These are phyloP conservation scores for Funneliformis mosseae DNA, from an alignment of 192 early-diverging fungal genomes.

Conservation along the genomic window DNA sequence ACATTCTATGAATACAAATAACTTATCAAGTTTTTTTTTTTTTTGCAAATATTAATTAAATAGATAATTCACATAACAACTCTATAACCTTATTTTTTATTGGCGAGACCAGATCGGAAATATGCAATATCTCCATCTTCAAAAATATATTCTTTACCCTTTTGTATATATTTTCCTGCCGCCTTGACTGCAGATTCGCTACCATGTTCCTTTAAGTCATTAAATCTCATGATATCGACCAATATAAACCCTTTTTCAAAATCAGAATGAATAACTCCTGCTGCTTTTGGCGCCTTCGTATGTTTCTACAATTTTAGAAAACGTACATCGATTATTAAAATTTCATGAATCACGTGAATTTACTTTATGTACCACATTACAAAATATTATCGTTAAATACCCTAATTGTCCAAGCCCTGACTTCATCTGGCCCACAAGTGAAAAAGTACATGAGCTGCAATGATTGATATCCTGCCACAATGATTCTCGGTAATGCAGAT, in stretches of 20 bases:
- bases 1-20: too few relatives aligned
- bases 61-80: not conserved
- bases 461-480: constrained; percentile 86
- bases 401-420: constrained; percentile 88
- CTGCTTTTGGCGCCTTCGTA: constrained; percentile 43
- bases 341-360: not conserved
- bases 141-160: constrained; percentile 92
- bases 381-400: constrained; percentile 1
- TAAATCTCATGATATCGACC: constrained; percentile 90
- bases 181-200: constrained; percentile 89
- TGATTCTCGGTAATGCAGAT: constrained; percentile 87
- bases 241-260: constrained; percentile 90
- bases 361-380: not conserved
- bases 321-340: too few relatives aligned
- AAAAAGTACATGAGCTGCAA: constrained; percentile 93
- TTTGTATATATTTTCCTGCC: constrained; percentile 84
- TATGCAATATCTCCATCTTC: constrained; percentile 93
- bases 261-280: constrained; percentile 75
- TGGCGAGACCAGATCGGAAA: constrained; percentile 47
- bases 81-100: constrained; percentile 27
- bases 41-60: too few relatives aligned
- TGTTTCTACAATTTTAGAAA: constrained; percentile 28
- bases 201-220: constrained; percentile 83
- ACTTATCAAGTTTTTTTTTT: too few relatives aligned
- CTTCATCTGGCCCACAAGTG: constrained; percentile 90